Conservation (phyloP, 148 eudicot species). For the Diospyros kaki region DNA sequence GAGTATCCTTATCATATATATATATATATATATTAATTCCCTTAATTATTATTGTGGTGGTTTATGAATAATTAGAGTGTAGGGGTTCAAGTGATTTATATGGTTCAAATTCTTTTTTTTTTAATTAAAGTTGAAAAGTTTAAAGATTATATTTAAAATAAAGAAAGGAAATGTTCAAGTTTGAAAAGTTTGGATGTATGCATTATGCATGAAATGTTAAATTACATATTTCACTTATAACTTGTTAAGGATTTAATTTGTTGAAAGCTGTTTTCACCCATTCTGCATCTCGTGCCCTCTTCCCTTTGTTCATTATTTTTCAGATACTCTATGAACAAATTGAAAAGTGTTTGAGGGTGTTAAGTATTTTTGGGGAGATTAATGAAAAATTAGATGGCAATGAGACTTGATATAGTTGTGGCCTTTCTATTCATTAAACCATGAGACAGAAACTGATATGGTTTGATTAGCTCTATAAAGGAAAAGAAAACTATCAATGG, state of each 20-base stretch:
- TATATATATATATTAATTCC: neutral
- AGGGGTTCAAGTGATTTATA: neutral
- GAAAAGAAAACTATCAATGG: neutral
- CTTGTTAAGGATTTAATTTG: neutral
- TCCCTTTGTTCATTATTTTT: neutral
- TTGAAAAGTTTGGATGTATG: neutral
- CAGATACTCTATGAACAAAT: neutral
- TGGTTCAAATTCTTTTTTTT: neutral
- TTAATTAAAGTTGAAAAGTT: neutral
- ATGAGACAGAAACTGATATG: neutral
- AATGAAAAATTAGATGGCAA: neutral
- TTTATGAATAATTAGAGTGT: neutral
- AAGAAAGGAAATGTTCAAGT: neutral
- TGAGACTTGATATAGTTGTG: neutral
- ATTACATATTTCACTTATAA: neutral
- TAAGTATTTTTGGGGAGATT: neutral
- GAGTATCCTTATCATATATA: neutral
- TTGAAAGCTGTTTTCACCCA: neutral
- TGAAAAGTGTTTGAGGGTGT: neutral
- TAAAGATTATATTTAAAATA: neutral
- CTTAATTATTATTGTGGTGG: neutral
- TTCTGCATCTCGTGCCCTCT: neutral
- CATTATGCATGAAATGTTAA: neutral
- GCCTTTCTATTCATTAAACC: neutral
- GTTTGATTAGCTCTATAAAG: constrained; percentile 5